A percentile compares a stretch with the other conserved stretches of the same genome.
phyloP scores from a whole-genome alignment of 352 stramenopile genomes.

The Phytophthora sp. region DNA sequence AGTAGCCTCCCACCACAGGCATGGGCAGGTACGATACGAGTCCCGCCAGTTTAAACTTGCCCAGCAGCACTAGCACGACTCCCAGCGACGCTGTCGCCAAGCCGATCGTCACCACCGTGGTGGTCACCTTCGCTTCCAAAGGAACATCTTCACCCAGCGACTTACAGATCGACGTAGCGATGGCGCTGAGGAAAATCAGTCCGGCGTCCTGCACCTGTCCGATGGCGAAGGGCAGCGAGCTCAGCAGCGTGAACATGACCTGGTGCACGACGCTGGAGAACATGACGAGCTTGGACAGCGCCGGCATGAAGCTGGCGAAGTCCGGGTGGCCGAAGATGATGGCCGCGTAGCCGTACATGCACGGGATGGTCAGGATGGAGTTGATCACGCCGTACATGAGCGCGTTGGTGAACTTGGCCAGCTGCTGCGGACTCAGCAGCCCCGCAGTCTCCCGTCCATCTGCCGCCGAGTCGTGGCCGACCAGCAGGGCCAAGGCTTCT shows the following conservation, averaged over 20 bases:
- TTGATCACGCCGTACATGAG: conserved; percentile 93
- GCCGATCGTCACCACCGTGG: conserved; percentile 93
- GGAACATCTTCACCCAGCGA: conserved; percentile 68
- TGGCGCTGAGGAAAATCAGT: conserved; percentile 97
- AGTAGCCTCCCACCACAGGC: conserved; percentile 97
- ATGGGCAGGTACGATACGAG: conserved; percentile 98
- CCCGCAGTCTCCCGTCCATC: not conserved
- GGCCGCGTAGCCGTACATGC: conserved; percentile 95
- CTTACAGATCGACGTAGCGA: conserved; percentile 91
- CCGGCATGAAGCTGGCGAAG: conserved; percentile 88
- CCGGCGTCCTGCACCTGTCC: conserved; percentile 98
- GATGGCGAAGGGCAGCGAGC: conserved; percentile 96
- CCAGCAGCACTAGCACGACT: conserved; percentile 93
- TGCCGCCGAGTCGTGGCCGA: conserved; percentile 11
- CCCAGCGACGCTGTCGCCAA: conserved; percentile 93
- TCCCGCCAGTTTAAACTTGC: conserved; percentile 92
- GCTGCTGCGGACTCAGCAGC: not conserved
- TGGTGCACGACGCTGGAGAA: conserved; percentile 96
- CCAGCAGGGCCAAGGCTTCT: conserved; percentile 41
- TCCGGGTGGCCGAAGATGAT: conserved; percentile 96
- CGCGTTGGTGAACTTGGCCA: conserved; percentile 64
- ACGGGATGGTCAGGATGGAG: conserved; percentile 94
- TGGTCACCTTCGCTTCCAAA: conserved; percentile 91
- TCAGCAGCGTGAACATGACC: conserved; percentile 89
- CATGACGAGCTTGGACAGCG: conserved; percentile 96